Evolutionary conservation across 2,329 filamentous ascomycete genomes (phyloP), one percentile per base, ranked within the genome.

Genomic region (Aspergillus intermedius): DNA sequence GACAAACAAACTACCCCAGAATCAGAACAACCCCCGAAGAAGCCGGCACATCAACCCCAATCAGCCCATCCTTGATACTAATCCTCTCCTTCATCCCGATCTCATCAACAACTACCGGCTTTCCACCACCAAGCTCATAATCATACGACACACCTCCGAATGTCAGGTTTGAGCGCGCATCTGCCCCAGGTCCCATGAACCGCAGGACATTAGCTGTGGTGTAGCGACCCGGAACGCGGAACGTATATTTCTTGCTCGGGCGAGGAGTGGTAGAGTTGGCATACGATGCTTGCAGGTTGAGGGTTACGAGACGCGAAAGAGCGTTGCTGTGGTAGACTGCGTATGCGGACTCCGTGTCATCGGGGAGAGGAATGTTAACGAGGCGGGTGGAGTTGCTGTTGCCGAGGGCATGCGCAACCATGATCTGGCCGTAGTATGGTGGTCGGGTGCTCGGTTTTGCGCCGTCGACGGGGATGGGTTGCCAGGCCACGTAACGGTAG

Each of bases 351-450:
- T 49, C 42, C 0, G 47, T 52, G 28, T 54, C 48, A 10, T 49
- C 40, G 0, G 37, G 9, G n/a, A 49, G 10, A 5, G 54, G 43
- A 19, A 54, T 49, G 5, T 48, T 57, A 3, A 52, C 47, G 3
- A 57, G 46, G 2, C 50, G 46, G 1, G 35, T 25, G 21, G 58
- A 15, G 3, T 44, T 21, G 1, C 35, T 21, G 5, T 47, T 8
- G 2, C 50, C 41, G n/a, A 56, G 30, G 4, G 47, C 47, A 23
- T 40, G 17, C 1, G 56, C 49, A 2, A 56, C 52, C 52, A 58
- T 54, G n/a, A 56, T 52, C 10, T 59, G 54, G 7, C 54, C 52
- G 19, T 56, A 56, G 32, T 55, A 55, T 12, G 50, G 56, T 9
- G 55, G 44, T 9, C 48, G 30, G 2, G 56, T 58, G 12, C 46